Evolutionary conservation across 805 yeast genomes (phyloP).

Genomic region (Schwanniomyces occidentalis): DNA sequence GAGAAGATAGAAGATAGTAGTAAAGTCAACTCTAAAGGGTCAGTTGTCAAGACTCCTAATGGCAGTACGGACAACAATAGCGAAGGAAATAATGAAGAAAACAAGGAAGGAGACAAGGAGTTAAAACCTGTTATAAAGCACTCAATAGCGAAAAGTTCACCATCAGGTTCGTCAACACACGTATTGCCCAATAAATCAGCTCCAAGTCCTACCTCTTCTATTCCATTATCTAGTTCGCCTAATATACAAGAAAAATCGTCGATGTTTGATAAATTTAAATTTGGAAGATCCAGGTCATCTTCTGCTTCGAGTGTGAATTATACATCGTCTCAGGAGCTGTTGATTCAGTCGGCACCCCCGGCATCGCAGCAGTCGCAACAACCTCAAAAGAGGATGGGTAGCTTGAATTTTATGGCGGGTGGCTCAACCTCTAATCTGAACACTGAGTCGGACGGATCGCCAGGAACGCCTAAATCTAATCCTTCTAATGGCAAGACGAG

Average conservation of each 20-base stretch:
- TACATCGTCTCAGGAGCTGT: conserved; percentile 1
- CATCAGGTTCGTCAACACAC: no score
- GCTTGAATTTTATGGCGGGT: conserved; percentile 9
- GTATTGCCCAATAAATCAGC: no score
- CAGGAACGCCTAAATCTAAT: conserved; percentile 16
- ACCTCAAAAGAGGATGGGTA: conserved; percentile 12
- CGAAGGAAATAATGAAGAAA: no score
- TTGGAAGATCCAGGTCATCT: conserved; percentile 29
- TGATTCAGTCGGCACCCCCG: background rate
- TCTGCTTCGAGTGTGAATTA: conserved; percentile 13
- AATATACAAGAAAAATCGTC: conserved; percentile 13
- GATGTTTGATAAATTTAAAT: conserved; percentile 22
- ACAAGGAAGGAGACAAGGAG: no score
- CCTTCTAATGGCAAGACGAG: conserved; percentile 18
- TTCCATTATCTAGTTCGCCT: no score
- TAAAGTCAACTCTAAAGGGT: no score
- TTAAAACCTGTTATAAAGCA: no score
- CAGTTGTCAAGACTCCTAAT: no score
- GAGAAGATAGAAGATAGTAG: no score
- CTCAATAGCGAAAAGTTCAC: no score
- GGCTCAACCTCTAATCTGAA: conserved; percentile 2
- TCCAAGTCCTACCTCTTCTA: no score
- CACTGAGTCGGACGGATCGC: conserved; percentile 1
- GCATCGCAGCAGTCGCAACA: conserved; percentile 5
- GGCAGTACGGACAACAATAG: no score